These are phyloP conservation scores for Mycena metata DNA, from an alignment of 768 basidiomycete genomes.

Conservation along the genomic window DNA sequence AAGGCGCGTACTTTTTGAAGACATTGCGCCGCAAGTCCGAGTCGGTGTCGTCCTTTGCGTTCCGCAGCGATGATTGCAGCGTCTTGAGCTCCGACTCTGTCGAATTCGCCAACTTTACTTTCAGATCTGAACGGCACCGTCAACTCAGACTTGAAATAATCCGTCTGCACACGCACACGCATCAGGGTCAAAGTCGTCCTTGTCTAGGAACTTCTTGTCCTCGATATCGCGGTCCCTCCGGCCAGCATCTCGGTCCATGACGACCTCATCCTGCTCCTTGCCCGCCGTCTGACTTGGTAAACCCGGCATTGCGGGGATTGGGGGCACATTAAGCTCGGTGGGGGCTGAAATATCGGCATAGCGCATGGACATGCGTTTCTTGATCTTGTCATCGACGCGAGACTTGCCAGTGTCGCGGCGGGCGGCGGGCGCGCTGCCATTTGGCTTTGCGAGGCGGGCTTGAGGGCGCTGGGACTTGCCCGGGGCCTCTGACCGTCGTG, in stretches of 20 bases:
- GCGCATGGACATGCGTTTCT: slow-evolving; percentile 95
- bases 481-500: slow-evolving; percentile 64
- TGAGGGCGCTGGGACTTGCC: slow-evolving; percentile 49
- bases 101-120: slow-evolving; percentile 89
- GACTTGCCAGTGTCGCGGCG: slow-evolving; percentile 65
- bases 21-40: slow-evolving; percentile 91
- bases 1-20: slow-evolving; percentile 83
- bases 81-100: slow-evolving; percentile 85
- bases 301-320: slow-evolving; percentile 70
- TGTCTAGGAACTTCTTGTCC: slow-evolving; percentile 77
- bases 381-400: slow-evolving; percentile 89
- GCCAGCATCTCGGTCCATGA: slow-evolving; percentile 51
- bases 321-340: slow-evolving; percentile 67
- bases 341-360: slow-evolving; percentile 90
- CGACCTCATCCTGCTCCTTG: slow-evolving; percentile 63
- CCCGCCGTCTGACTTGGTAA: slow-evolving; percentile 48
- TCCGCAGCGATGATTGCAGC: slow-evolving; percentile 81
- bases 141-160: neutral
- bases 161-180: slow-evolving; percentile 71
- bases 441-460: slow-evolving; percentile 37
- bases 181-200: slow-evolving; percentile 89
- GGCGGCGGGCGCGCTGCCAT: slow-evolving; percentile 42
- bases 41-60: slow-evolving; percentile 79
- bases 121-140: slow-evolving; percentile 66
- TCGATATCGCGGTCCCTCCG: slow-evolving; percentile 63